A percentile compares a stretch with the other conserved stretches of the same genome.
These are phyloP conservation scores for Pseudogymnoascus verrucosus DNA, from an alignment of 2,329 filamentous ascomycete genomes.

Conservation along the genomic window DNA sequence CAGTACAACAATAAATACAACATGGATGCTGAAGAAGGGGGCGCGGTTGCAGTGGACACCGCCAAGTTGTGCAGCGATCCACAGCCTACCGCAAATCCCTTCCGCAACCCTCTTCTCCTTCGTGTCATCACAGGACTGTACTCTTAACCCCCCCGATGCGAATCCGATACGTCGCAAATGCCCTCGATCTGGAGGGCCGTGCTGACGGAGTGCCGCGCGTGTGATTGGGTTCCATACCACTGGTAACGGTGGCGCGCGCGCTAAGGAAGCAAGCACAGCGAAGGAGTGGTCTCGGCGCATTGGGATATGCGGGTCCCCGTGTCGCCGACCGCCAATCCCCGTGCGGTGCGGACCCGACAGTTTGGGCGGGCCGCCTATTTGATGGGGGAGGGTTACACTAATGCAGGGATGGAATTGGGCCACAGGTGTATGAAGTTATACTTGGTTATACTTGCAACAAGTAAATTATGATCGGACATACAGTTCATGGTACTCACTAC, in stretches of 20 bases:
- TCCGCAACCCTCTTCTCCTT: background rate
- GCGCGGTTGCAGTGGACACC: background rate
- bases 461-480: background rate
- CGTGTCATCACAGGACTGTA: background rate
- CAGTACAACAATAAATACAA: background rate
- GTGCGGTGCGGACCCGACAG: background rate
- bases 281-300: background rate
- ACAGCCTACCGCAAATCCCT: background rate
- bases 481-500: background rate
- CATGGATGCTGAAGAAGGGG: conserved; percentile 5
- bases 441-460: background rate
- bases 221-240: background rate
- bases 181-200: background rate
- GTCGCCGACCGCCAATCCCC: conserved; percentile 3
- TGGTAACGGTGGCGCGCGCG: background rate
- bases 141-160: background rate
- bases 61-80: conserved; percentile 5
- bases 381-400: background rate
- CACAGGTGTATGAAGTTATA: background rate
- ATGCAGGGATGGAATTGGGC: background rate
- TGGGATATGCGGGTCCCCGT: background rate
- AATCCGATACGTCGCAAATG: conserved; percentile 2
- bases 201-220: background rate
- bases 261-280: background rate
- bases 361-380: background rate